These are phyloP conservation scores for Arachis monticola DNA, from an alignment of 331 rosid genomes.

Conservation along the genomic window DNA sequence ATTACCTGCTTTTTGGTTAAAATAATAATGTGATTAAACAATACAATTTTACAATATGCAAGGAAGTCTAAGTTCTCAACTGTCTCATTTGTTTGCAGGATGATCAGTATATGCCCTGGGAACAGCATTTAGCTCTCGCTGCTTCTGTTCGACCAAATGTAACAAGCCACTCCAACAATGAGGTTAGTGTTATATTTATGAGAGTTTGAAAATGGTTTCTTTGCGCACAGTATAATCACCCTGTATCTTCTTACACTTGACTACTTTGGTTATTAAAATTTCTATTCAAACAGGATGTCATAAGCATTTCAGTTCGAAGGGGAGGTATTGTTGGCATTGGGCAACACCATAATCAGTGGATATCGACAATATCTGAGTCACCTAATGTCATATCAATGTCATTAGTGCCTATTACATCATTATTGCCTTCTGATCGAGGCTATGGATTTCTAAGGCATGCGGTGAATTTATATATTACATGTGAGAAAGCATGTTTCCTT, in stretches of 20 bases:
- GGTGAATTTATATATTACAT: slow-evolving; percentile 65
- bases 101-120: slow-evolving; percentile 42
- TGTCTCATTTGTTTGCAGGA: slow-evolving; percentile 51
- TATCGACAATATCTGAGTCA: slow-evolving; percentile 74
- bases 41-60: neutral
- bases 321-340: slow-evolving; percentile 68
- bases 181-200: slow-evolving; percentile 58
- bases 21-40: neutral
- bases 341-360: slow-evolving; percentile 81
- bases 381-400: slow-evolving; percentile 83
- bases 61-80: neutral
- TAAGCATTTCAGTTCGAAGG: slow-evolving; percentile 60
- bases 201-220: neutral
- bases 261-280: neutral
- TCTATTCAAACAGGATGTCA: slow-evolving; percentile 56
- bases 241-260: slow-evolving; percentile 8
- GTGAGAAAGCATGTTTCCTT: slow-evolving; percentile 44
- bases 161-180: slow-evolving; percentile 55
- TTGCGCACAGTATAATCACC: neutral
- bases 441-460: slow-evolving; percentile 68
- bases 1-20: neutral
- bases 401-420: slow-evolving; percentile 83
- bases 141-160: slow-evolving; percentile 49
- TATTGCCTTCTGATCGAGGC: slow-evolving; percentile 55
- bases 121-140: slow-evolving; percentile 36